A percentile compares a stretch with the other conserved stretches of the same genome.
phyloP scores from a whole-genome alignment of 139 green algal species.

The Astrephomene gubernaculifera region DNA sequence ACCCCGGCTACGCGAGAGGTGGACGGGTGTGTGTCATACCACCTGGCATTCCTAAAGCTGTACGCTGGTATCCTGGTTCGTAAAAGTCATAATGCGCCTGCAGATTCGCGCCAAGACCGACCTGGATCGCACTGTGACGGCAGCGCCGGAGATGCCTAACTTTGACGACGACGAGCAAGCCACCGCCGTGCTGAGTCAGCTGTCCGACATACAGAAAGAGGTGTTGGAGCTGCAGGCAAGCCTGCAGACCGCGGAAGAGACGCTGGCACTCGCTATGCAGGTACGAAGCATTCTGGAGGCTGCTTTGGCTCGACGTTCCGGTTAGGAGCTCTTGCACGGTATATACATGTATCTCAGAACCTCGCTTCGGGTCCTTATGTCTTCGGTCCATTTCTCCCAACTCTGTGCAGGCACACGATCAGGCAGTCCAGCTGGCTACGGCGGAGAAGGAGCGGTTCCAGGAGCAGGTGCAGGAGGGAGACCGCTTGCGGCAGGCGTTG shows the following conservation, averaged over 20 bases:
- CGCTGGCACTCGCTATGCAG: background rate
- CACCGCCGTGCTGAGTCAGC: background rate
- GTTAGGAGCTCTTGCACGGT: too few species aligned
- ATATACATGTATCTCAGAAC: too few species aligned
- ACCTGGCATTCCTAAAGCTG: too few species aligned
- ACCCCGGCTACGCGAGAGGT: too few species aligned
- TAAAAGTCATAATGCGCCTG: too few species aligned
- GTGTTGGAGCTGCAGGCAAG: background rate
- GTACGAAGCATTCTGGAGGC: background rate
- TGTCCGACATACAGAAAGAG: background rate
- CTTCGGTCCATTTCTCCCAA: background rate
- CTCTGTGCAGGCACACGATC: background rate
- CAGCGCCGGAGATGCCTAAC: background rate
- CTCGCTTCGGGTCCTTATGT: too few species aligned
- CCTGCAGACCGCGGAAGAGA: background rate
- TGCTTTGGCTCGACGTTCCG: too few species aligned
- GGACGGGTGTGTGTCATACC: too few species aligned
- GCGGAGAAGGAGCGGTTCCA: background rate
- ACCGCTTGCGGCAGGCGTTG: background rate
- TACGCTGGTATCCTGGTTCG: too few species aligned
- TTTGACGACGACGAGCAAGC: constrained; percentile 15
- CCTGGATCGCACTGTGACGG: background rate
- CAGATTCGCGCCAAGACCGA: constrained; percentile 1
- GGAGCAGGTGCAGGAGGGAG: background rate
- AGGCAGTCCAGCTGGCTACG: background rate